Evolutionary conservation across 345 rosid genomes (phyloP), one percentile per base, ranked within the genome.

Genomic region (Lumnitzera racemosa): DNA sequence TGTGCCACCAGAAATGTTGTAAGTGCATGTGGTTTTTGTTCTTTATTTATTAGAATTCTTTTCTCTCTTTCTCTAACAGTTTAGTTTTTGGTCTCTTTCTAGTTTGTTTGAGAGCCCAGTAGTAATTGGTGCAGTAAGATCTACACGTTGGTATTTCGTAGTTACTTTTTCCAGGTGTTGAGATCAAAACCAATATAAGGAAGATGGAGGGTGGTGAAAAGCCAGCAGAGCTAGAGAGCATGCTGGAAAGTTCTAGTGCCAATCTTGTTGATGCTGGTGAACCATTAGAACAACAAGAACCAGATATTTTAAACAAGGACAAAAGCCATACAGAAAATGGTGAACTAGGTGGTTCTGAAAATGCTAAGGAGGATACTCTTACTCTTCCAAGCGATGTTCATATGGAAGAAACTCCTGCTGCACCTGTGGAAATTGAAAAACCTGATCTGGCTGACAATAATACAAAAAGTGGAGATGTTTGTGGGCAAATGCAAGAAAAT

Each of bases 171-270:
- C 11, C 15, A 49, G 20, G 61, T 24, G 20, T 17, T 15, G 8
- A 23, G 61, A 46, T 43, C 15, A 8, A 20, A 15, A 58, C 13
- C 24, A 48, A 58, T 43, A 58, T 12, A 5, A 47, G 16, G 24
- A 27, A 55, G 58, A 87, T 83, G 95, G 87, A 61, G 68, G 79
- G 76, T 58, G 53, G 72, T 16, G 84, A 79, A 70, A 79, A 74
- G 78, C 62, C 64, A 53, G 78, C 67, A 54, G 73, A 63, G 55
- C 76, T 65, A 51, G 73, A 63, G 55, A 78, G 65, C 48, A 60
- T 72, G 62, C 62, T 62, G 24, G 67, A 53, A n/a, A 71, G 63
- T 63, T 49, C 71, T 7, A 78, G 61, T 52, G 61, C 20, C 54
- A 65, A 41, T 17, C 77, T 61, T 56, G 74, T 64, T 49, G 83